Evolutionary conservation across 768 basidiomycete species (phyloP).

Genomic region (Sporobolomyces pararoseus): DNA sequence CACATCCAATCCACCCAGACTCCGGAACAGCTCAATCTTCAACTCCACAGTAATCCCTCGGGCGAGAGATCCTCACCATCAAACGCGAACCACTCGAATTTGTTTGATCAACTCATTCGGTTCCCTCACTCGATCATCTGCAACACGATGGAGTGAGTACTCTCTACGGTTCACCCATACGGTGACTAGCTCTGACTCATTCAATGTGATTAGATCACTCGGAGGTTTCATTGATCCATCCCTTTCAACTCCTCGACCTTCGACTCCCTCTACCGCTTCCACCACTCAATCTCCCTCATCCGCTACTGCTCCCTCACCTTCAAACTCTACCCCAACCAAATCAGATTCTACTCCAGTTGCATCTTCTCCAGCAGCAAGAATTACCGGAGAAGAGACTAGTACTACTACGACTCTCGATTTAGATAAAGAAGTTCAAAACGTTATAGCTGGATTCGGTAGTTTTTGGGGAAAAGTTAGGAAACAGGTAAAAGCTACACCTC

Average conservation of each 20-base stretch:
- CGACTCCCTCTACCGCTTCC: not conserved
- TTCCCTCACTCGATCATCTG: too few relatives aligned
- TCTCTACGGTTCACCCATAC: not conserved
- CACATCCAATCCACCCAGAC: too few relatives aligned
- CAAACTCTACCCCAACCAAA: not conserved
- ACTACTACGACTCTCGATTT: slow-evolving; percentile 5
- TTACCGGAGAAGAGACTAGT: not conserved
- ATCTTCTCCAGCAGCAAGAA: not conserved
- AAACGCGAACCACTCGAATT: too few relatives aligned
- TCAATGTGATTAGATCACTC: too few relatives aligned
- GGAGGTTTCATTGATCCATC: slow-evolving; percentile 19
- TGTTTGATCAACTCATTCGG: too few relatives aligned
- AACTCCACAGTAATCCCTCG: too few relatives aligned
- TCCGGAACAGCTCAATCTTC: too few relatives aligned
- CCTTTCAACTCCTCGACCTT: not conserved
- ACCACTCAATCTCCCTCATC: too few relatives aligned
- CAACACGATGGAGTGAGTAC: not conserved
- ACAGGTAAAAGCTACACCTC: slow-evolving; percentile 25
- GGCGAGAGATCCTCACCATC: too few relatives aligned
- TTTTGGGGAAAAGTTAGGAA: slow-evolving; percentile 41
- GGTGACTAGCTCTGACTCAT: not conserved
- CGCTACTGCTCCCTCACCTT: not conserved
- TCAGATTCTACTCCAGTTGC: not conserved
- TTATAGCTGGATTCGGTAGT: slow-evolving; percentile 32
- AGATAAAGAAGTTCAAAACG: slow-evolving; percentile 29